phyloP scores from a whole-genome alignment of 305 asterid genomes.

The Fraxinus paxiana region DNA sequence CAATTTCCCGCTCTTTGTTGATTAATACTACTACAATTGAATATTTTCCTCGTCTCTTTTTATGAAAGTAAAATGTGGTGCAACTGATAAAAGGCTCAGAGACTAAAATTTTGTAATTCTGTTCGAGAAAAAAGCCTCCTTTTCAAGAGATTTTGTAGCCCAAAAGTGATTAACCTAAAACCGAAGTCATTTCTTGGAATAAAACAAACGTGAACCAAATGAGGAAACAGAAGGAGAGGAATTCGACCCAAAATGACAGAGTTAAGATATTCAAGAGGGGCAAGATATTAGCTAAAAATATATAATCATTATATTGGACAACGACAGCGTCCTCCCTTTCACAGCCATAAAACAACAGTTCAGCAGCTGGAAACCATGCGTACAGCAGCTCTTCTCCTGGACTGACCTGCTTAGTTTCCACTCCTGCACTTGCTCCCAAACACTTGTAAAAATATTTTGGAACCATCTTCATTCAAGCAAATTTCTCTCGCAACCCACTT shows the following conservation, averaged over 20 bases:
- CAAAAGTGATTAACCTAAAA: not conserved
- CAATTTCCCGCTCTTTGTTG: not conserved
- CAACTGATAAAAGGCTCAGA: not conserved
- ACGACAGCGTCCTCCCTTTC: not conserved
- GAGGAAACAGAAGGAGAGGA: not conserved
- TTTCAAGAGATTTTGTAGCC: not conserved
- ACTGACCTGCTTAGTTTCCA: not conserved
- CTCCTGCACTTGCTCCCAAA: not conserved
- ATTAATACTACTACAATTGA: not conserved
- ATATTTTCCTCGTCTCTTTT: not conserved
- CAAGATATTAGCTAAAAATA: not conserved
- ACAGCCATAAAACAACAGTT: not conserved
- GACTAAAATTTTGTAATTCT: not conserved
- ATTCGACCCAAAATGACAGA: not conserved
- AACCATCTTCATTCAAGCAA: not conserved
- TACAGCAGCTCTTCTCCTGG: not conserved
- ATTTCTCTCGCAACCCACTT: not conserved
- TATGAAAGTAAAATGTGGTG: not conserved
- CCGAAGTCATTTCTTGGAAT: not conserved
- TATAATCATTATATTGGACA: not conserved
- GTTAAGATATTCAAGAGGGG: not conserved
- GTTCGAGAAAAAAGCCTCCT: not conserved
- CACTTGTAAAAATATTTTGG: too few species aligned
- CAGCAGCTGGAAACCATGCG: not conserved
- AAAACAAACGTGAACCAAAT: not conserved